phyloP scores from a whole-genome alignment of 345 rosid genomes.

The Aegle marmelos region DNA sequence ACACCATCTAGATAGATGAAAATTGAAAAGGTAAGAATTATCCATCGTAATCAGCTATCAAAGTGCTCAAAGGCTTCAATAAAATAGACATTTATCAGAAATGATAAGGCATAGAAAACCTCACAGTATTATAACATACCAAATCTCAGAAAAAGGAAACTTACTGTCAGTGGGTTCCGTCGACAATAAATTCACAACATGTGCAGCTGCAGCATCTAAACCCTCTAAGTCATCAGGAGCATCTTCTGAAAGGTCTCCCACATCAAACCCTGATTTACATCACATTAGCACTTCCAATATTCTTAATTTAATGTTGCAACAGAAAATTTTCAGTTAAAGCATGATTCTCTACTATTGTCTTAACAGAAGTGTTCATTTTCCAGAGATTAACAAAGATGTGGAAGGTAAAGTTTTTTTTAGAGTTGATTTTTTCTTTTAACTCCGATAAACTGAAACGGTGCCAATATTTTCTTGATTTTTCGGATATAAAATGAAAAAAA shows the following conservation, averaged over 20 bases:
- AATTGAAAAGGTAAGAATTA: neutral
- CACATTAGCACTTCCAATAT: conserved; percentile 10
- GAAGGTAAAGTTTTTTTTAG: neutral
- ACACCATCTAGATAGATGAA: neutral
- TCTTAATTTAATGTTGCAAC: conserved; percentile 8
- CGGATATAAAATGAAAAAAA: neutral
- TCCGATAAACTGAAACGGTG: neutral
- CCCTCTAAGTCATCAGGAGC: conserved; percentile 87
- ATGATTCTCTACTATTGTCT: neutral
- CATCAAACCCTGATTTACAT: conserved; percentile 80
- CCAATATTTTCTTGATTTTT: neutral
- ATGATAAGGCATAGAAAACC: neutral
- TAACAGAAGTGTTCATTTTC: neutral
- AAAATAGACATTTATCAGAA: neutral
- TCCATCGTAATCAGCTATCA: neutral
- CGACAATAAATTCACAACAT: conserved; percentile 86
- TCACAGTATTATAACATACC: neutral
- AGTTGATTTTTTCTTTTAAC: neutral
- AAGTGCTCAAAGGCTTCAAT: conserved; percentile 2
- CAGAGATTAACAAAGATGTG: conserved; percentile 2
- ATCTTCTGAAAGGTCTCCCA: conserved; percentile 77
- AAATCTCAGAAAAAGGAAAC: conserved; percentile 31
- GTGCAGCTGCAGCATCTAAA: conserved; percentile 87
- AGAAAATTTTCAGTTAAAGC: neutral
- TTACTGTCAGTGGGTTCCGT: conserved; percentile 93